Evolutionary conservation across 306 rosid species (phyloP).

Genomic region (Vigna mungo): DNA sequence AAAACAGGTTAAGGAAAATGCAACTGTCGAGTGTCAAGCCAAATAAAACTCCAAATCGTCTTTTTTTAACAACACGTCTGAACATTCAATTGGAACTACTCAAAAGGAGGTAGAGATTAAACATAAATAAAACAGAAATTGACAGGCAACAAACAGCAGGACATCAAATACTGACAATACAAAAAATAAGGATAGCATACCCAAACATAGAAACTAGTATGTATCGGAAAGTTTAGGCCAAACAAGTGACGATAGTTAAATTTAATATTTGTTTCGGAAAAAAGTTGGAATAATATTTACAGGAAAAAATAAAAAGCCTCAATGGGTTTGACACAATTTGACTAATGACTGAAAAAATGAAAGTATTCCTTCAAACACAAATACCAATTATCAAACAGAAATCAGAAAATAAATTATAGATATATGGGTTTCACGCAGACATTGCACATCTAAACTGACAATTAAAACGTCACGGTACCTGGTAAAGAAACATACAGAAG

Average conservation of each 20-base stretch:
- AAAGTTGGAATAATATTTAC: constrained; percentile 10
- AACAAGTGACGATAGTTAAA: constrained; percentile 5
- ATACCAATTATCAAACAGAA: constrained; percentile 20
- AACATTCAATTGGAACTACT: no score
- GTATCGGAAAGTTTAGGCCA: constrained; percentile 16
- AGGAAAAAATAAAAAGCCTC: constrained; percentile 24
- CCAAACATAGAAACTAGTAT: not conserved
- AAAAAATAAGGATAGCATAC: not conserved
- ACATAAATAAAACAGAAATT: not conserved
- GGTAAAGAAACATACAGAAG: constrained; percentile 26
- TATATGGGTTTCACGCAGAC: constrained; percentile 11
- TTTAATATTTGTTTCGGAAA: not conserved
- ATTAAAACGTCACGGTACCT: constrained; percentile 27
- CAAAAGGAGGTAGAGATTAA: constrained; percentile 1
- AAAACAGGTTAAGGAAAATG: constrained; percentile 14
- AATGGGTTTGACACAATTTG: constrained; percentile 20
- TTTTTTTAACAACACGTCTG: not conserved
- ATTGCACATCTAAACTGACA: constrained; percentile 13
- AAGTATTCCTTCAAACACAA: constrained; percentile 31
- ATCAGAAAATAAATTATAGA: constrained; percentile 1
- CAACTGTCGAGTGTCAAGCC: not conserved
- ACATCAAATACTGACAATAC: constrained; percentile 12
- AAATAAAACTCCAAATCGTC: constrained; percentile 1
- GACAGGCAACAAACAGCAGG: not conserved
- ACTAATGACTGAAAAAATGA: not conserved